These are phyloP conservation scores for Fomitiporia mediterranea DNA, from an alignment of 1,284 basidiomycete species.

Conservation along the genomic window DNA sequence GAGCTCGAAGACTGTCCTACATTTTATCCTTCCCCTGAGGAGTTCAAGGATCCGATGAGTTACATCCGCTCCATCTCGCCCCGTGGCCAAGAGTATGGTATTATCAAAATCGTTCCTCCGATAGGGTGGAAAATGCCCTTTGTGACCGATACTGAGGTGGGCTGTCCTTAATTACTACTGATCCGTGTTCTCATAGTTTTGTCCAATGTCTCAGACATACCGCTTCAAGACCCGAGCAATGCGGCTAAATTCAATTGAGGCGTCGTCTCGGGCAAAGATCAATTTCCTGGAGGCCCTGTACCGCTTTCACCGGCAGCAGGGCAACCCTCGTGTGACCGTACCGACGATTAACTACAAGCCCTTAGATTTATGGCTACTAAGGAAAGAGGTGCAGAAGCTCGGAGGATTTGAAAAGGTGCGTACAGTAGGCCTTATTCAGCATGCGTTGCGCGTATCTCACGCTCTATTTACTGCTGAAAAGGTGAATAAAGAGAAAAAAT, in stretches of 20 bases:
- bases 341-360: conserved; percentile 91
- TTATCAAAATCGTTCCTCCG: conserved; percentile 96
- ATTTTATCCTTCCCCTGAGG: conserved; percentile 83
- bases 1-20: conserved; percentile 87
- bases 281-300: conserved; percentile 98
- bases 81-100: conserved; percentile 76
- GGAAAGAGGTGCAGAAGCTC: conserved; percentile 84
- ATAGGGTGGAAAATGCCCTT: conserved; percentile 95
- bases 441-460: background rate
- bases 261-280: conserved; percentile 91
- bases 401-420: conserved; percentile 85
- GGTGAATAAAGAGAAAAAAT: conserved; percentile 78
- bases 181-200: conserved; percentile 20
- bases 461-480: conserved; percentile 30
- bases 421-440: conserved; percentile 22
- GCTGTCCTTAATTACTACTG: conserved; percentile 31
- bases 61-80: conserved; percentile 87
- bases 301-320: conserved; percentile 87
- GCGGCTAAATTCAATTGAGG: conserved; percentile 95
- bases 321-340: conserved; percentile 80
- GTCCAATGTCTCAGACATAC: conserved; percentile 56
- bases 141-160: conserved; percentile 90
- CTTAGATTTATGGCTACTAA: conserved; percentile 88
- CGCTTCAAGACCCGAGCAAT: conserved; percentile 96
- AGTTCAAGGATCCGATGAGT: conserved; percentile 94